Percentiles rank a stretch among this genome's conserved stretches.
phyloP scores from a whole-genome alignment of 495 filamentous ascomycete species.

The Annulohypoxylon maeteangense region DNA sequence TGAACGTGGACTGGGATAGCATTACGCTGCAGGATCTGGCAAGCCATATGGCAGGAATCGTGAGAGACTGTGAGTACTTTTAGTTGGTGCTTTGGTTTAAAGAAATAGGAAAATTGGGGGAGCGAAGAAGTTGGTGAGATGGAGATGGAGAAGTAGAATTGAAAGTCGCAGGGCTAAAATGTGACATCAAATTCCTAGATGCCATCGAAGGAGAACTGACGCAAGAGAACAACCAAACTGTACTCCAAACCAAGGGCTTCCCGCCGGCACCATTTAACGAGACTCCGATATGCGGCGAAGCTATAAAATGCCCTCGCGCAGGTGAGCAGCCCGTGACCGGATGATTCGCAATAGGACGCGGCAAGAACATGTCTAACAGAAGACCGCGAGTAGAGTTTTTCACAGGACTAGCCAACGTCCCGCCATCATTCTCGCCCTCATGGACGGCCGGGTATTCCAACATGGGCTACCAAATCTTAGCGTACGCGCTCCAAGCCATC shows the following conservation, averaged over 20 bases:
- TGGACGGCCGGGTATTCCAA: slow-evolving; percentile 67
- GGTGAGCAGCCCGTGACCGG: slow-evolving; percentile 39
- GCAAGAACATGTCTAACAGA: background rate
- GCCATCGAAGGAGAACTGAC: slow-evolving; percentile 56
- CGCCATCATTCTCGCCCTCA: slow-evolving; percentile 61
- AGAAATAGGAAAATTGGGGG: background rate
- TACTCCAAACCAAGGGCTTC: slow-evolving; percentile 49
- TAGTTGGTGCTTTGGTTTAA: background rate
- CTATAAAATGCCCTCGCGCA: slow-evolving; percentile 49
- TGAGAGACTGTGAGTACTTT: slow-evolving; percentile 54
- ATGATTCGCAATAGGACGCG: background rate
- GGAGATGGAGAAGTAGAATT: background rate
- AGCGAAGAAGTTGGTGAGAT: slow-evolving; percentile 5
- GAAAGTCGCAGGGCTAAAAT: slow-evolving; percentile 25
- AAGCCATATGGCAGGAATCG: slow-evolving; percentile 63
- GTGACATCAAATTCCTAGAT: slow-evolving; percentile 45
- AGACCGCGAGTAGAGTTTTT: slow-evolving; percentile 60
- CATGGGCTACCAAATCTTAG: slow-evolving; percentile 63
- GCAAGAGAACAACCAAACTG: slow-evolving; percentile 50
- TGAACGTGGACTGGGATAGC: slow-evolving; percentile 62
- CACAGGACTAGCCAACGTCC: slow-evolving; percentile 56
- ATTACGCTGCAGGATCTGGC: slow-evolving; percentile 65
- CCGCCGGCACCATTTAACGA: slow-evolving; percentile 56
- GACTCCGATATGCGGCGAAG: slow-evolving; percentile 53
- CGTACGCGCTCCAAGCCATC: slow-evolving; percentile 65